These are phyloP conservation scores for Candida dubliniensis DNA, from an alignment of 1,139 yeast genomes.

Conservation along the genomic window DNA sequence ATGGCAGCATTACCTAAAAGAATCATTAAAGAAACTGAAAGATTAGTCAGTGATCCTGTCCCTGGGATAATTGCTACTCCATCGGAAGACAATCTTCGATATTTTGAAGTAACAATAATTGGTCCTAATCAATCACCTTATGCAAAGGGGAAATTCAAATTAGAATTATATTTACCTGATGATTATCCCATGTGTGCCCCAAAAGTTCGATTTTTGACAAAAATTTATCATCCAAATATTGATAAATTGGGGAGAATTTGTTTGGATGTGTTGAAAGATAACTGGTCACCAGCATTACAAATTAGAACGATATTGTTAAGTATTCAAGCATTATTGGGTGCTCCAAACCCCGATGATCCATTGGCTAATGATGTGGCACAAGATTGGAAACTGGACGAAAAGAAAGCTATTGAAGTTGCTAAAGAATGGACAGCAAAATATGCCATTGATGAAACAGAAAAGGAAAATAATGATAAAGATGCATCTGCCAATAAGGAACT, in stretches of 20 bases:
- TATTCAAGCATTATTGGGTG: constrained; percentile 89
- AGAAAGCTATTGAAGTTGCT: constrained; percentile 80
- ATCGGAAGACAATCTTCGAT: constrained; percentile 88
- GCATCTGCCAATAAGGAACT: not conserved
- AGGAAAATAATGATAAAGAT: constrained; percentile 6
- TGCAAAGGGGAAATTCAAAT: constrained; percentile 71
- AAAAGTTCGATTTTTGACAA: constrained; percentile 86
- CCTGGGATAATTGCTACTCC: constrained; percentile 95
- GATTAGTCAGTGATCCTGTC: constrained; percentile 90
- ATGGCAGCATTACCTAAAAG: constrained; percentile 81
- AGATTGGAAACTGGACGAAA: constrained; percentile 88
- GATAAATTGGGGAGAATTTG: constrained; percentile 95
- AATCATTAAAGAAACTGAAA: constrained; percentile 91
- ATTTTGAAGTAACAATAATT: constrained; percentile 79
- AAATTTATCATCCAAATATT: constrained; percentile 94
- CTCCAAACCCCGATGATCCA: constrained; percentile 98
- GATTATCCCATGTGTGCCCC: constrained; percentile 96
- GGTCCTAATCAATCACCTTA: constrained; percentile 90
- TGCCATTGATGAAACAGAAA: constrained; percentile 34
- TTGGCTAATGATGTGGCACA: constrained; percentile 97
- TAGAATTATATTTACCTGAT: constrained; percentile 81
- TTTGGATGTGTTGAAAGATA: constrained; percentile 85
- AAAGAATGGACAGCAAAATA: constrained; percentile 78
- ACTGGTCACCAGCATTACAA: constrained; percentile 98
- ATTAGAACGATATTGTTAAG: constrained; percentile 91